Evolutionary conservation across 148 eudicot species (phyloP).

Genomic region (Spergularia marina): DNA sequence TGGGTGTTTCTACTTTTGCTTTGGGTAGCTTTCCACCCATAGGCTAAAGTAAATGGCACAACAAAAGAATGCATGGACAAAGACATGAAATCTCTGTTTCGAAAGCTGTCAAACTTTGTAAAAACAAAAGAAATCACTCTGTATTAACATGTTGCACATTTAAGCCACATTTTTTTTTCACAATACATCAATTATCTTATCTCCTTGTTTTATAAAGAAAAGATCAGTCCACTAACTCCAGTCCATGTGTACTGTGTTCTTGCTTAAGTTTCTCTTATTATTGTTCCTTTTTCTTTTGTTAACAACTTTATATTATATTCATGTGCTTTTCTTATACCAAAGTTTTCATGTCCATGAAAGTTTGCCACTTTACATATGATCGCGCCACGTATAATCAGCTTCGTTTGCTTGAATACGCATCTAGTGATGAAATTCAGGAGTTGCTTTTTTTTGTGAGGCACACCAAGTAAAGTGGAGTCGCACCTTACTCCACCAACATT

Average conservation of each 20-base stretch:
- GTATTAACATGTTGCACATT: too few relatives aligned
- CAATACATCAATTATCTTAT: neutral
- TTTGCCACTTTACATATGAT: slow-evolving; percentile 13
- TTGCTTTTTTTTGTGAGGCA: neutral
- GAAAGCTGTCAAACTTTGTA: too few relatives aligned
- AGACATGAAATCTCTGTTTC: too few relatives aligned
- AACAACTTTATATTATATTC: neutral
- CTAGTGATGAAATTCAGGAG: slow-evolving; percentile 15
- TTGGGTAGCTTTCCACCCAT: too few relatives aligned
- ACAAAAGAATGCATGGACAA: too few relatives aligned
- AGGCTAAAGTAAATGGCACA: too few relatives aligned
- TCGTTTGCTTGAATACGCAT: slow-evolving; percentile 17
- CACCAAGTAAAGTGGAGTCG: slow-evolving; percentile 43
- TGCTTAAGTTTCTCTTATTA: neutral
- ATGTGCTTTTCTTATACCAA: slow-evolving; percentile 1
- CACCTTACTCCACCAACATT: slow-evolving; percentile 52
- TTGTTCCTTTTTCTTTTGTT: neutral
- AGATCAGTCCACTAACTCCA: neutral
- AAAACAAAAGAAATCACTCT: too few relatives aligned
- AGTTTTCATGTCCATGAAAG: neutral
- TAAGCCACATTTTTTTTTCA: neutral
- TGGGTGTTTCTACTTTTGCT: too few relatives aligned
- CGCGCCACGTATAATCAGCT: slow-evolving; percentile 37
- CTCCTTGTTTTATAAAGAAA: neutral
- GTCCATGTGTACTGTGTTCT: neutral